Percentiles rank a stretch among this genome's conserved stretches.
Conservation (phyloP, 2,329 filamentous ascomycete species). For the Coniochaeta sp. region DNA sequence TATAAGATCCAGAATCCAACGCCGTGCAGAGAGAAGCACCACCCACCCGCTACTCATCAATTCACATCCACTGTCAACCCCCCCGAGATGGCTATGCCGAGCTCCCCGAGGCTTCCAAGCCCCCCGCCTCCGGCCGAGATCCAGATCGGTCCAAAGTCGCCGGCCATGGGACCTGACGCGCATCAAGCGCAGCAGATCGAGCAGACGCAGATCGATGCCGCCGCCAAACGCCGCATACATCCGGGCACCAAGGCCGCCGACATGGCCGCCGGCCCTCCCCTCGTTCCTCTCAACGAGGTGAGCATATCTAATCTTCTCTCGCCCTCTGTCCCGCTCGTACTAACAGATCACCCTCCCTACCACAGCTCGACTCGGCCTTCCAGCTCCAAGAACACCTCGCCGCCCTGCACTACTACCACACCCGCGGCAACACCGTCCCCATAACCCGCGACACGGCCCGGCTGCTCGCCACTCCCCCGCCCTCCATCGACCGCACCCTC, state of each 20-base stretch:
- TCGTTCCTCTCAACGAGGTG: conserved; percentile 80
- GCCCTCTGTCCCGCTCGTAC: background rate
- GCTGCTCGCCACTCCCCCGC: conserved; percentile 71
- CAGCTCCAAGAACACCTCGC: conserved; percentile 96
- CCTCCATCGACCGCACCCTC: conserved; percentile 74
- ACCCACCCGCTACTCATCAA: background rate
- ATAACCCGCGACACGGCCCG: conserved; percentile 70
- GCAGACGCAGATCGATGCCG: conserved; percentile 59
- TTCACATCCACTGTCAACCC: background rate
- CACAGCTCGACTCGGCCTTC: conserved; percentile 89
- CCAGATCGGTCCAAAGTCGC: conserved; percentile 67
- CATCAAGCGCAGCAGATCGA: conserved; percentile 57
- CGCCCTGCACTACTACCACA: conserved; percentile 79
- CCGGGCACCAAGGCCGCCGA: conserved; percentile 87
- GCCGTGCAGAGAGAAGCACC: background rate
- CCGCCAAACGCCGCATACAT: conserved; percentile 76
- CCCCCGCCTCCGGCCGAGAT: conserved; percentile 93
- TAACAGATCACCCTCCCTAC: conserved; percentile 6
- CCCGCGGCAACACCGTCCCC: conserved; percentile 57
- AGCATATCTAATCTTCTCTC: conserved; percentile 17
- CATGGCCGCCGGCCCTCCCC: conserved; percentile 85
- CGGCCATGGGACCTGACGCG: conserved; percentile 47
- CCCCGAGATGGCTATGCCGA: conserved; percentile 53
- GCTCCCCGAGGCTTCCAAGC: conserved; percentile 86
- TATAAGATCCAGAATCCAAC: background rate